Conservation (phyloP, 495 filamentous ascomycete genomes). For the Jackrogersella minutella region DNA sequence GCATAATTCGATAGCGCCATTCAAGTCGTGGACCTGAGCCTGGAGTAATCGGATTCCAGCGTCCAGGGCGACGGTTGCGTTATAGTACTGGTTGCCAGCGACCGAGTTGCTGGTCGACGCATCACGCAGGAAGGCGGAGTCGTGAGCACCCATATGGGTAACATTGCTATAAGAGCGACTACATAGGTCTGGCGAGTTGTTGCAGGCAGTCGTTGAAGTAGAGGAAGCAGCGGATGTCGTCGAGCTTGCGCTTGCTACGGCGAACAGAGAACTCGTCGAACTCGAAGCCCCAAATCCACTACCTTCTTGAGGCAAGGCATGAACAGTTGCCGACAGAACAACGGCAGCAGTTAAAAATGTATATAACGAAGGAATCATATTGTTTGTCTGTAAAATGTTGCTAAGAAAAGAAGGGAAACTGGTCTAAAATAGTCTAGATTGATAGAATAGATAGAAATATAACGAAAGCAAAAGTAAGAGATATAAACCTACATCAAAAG, state of each 20-base stretch:
- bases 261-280: conserved; percentile 24
- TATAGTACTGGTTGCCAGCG: conserved; percentile 72
- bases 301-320: conserved; percentile 40
- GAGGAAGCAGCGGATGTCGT: conserved; percentile 22
- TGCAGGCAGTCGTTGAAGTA: conserved; percentile 59
- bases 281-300: conserved; percentile 18
- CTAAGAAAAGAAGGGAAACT: background rate
- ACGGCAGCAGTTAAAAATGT: conserved; percentile 31
- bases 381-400: conserved; percentile 10
- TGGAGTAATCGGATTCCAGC: conserved; percentile 75
- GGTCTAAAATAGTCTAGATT: background rate
- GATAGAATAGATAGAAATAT: conserved; percentile 1
- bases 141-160: conserved; percentile 74
- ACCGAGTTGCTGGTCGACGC: conserved; percentile 59
- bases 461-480: conserved; percentile 9
- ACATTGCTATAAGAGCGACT: conserved; percentile 68
- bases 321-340: conserved; percentile 36
- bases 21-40: conserved; percentile 68
- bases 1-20: conserved; percentile 66
- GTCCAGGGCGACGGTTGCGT: conserved; percentile 69
- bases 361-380: conserved; percentile 42
- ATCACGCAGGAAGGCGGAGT: conserved; percentile 70
- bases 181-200: conserved; percentile 71
- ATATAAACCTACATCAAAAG: conserved; percentile 18
- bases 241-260: conserved; percentile 27